Evolutionary conservation across 371 early-diverging fungal genomes (phyloP).

Genomic region (Haplosporangium sp.): DNA sequence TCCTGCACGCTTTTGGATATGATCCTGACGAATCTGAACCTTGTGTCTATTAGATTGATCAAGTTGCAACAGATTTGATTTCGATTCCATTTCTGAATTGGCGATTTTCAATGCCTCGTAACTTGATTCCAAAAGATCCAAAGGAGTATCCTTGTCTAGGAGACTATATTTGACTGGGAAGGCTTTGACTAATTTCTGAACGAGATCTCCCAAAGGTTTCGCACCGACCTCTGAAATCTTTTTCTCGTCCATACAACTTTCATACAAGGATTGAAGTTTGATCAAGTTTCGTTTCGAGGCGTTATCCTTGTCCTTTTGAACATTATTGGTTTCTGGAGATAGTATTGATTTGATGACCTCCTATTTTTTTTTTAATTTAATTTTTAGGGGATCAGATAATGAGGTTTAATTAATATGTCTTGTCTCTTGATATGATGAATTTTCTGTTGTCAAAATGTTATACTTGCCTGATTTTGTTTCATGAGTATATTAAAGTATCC

Average conservation of each 20-base stretch:
- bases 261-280: slow-evolving; percentile 63
- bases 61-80: not conserved
- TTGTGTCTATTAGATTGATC: no score
- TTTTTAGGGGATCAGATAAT: no score
- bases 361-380: slow-evolving; percentile 7
- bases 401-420: no score
- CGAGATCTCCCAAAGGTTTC: slow-evolving; percentile 60
- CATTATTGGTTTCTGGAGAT: slow-evolving; percentile 24
- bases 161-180: slow-evolving; percentile 42
- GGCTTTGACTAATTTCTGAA: slow-evolving; percentile 54
- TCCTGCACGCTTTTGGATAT: not conserved
- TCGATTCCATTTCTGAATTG: slow-evolving; percentile 2
- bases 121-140: slow-evolving; percentile 10
- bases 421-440: no score
- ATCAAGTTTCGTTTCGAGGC: slow-evolving; percentile 58
- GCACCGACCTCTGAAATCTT: slow-evolving; percentile 61
- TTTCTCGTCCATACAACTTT: slow-evolving; percentile 71
- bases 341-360: slow-evolving; percentile 38
- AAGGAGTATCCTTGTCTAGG: slow-evolving; percentile 6
- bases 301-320: slow-evolving; percentile 42
- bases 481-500: slow-evolving; percentile 50
- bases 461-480: slow-evolving; percentile 48
- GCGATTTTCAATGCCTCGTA: slow-evolving; percentile 28
- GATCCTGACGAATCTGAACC: not conserved
- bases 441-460: not conserved